Evolutionary conservation across 2,329 filamentous ascomycete genomes (phyloP).

Genomic region (Cordyceps farinosa): DNA sequence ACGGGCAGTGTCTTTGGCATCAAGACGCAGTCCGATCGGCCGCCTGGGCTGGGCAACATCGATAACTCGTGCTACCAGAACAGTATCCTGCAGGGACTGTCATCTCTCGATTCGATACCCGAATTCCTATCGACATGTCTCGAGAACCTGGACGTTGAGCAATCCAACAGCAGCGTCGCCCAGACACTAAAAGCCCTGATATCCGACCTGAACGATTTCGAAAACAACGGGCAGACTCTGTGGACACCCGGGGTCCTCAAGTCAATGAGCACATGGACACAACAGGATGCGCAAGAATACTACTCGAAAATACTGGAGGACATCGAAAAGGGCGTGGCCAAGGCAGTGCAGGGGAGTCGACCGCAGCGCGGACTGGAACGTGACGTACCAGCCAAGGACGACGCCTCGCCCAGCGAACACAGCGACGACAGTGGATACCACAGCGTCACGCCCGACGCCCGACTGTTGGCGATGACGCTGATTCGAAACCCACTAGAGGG

Average conservation of each 20-base stretch:
- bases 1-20: conserved; percentile 41
- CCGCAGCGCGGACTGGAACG: conserved; percentile 38
- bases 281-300: conserved; percentile 98
- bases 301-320: conserved; percentile 86
- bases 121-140: conserved; percentile 57
- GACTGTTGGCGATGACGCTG: conserved; percentile 34
- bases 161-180: conserved; percentile 36
- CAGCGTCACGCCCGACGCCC: conserved; percentile 40
- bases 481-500: conserved; percentile 81
- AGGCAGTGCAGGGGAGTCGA: conserved; percentile 35
- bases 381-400: conserved; percentile 36
- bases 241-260: conserved; percentile 82
- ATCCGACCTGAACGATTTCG: conserved; percentile 62
- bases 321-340: conserved; percentile 71
- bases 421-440: conserved; percentile 58
- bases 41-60: conserved; percentile 76
- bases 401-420: conserved; percentile 43
- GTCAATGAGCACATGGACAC: conserved; percentile 90
- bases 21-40: conserved; percentile 43
- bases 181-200: conserved; percentile 62
- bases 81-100: conserved; percentile 82
- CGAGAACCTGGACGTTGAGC: conserved; percentile 26
- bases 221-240: conserved; percentile 70
- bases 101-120: conserved; percentile 68
- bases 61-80: conserved; percentile 99